Evolutionary conservation across 1,284 basidiomycete genomes (phyloP).

Genomic region (Trichosporon sp.): DNA sequence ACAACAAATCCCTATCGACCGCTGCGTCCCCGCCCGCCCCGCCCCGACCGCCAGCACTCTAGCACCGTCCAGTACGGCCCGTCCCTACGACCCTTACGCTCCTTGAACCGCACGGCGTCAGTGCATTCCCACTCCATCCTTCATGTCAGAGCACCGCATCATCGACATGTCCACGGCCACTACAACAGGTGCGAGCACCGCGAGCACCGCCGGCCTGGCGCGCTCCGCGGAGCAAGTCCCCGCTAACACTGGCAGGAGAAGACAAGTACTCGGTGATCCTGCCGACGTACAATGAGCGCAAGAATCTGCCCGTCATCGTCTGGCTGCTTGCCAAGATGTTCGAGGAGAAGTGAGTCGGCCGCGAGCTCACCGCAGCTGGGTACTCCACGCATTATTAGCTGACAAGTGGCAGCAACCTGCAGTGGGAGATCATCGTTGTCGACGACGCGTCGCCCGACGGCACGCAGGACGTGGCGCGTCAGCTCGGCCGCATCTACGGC

Average conservation of each 20-base stretch:
- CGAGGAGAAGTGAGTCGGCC: constrained; percentile 59
- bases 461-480: constrained; percentile 76
- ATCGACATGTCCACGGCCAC: constrained; percentile 27
- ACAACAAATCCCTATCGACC: not conserved
- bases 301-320: constrained; percentile 79
- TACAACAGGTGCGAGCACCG: constrained; percentile 5
- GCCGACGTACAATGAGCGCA: constrained; percentile 88
- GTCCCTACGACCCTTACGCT: not conserved
- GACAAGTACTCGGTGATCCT: constrained; percentile 80
- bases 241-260: constrained; percentile 21
- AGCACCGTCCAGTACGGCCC: not conserved
- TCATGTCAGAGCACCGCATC: constrained; percentile 21
- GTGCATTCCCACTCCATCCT: not conserved
- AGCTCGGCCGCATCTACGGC: constrained; percentile 72
- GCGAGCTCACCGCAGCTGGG: not conserved
- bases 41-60: not conserved
- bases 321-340: constrained; percentile 77
- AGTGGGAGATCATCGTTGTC: constrained; percentile 84
- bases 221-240: too few relatives aligned
- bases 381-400: not conserved
- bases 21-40: not conserved
- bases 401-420: constrained; percentile 51
- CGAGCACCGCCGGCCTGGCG: not conserved
- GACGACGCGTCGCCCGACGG: constrained; percentile 90
- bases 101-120: not conserved